Conservation (phyloP, 1,139 yeast species). For the Debaryomyces psychrophilus region DNA sequence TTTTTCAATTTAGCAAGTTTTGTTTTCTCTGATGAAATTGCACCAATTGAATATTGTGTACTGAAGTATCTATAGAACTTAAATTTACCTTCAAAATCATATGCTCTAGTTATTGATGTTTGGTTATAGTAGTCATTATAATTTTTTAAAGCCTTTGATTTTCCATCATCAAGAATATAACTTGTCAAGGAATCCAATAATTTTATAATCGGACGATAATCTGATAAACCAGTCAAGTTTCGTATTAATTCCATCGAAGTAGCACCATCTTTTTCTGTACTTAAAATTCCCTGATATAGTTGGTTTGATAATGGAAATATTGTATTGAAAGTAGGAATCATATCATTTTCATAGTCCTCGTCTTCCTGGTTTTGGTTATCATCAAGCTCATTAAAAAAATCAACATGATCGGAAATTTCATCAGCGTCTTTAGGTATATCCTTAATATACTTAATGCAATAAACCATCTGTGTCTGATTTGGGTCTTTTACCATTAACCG, state of each 20-base stretch:
- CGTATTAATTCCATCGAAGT: slow-evolving; percentile 58
- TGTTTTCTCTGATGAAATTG: slow-evolving; percentile 6
- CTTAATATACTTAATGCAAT: slow-evolving; percentile 61
- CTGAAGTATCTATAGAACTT: slow-evolving; percentile 74
- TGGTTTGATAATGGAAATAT: slow-evolving; percentile 68
- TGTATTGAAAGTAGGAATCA: slow-evolving; percentile 45
- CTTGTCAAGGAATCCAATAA: slow-evolving; percentile 51
- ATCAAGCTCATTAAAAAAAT: slow-evolving; percentile 18
- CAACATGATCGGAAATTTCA: slow-evolving; percentile 30
- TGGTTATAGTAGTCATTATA: slow-evolving; percentile 28
- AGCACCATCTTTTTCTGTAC: slow-evolving; percentile 49
- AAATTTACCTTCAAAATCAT: slow-evolving; percentile 73
- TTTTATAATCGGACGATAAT: slow-evolving; percentile 52
- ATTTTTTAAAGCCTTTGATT: slow-evolving; percentile 26
- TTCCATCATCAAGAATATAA: slow-evolving; percentile 29
- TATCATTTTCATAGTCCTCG: slow-evolving; percentile 20
- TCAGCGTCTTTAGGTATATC: slow-evolving; percentile 47
- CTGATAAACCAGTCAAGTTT: slow-evolving; percentile 56
- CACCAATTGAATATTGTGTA: slow-evolving; percentile 1
- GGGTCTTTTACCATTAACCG: slow-evolving; percentile 61
- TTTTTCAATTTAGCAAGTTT: not conserved
- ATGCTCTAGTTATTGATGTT: slow-evolving; percentile 55
- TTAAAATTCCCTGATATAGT: slow-evolving; percentile 50
- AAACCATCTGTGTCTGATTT: slow-evolving; percentile 48
- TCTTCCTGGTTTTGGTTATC: slow-evolving; percentile 19